Evolutionary conservation across 2,329 filamentous ascomycete genomes (phyloP).

Genomic region (Aspergillus clavatus): DNA sequence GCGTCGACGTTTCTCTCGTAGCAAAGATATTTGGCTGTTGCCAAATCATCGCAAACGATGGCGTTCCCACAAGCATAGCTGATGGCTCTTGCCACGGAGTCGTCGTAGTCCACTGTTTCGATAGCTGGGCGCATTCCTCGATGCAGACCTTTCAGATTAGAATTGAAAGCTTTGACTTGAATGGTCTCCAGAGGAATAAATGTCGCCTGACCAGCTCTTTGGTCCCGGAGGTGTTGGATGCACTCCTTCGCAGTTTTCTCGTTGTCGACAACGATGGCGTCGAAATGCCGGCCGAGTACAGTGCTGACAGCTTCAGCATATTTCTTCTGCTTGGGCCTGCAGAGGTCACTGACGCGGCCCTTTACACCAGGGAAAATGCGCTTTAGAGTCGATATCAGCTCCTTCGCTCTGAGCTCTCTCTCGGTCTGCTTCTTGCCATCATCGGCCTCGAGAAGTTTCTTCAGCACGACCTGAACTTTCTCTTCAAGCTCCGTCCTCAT

Average conservation of each 20-base stretch:
- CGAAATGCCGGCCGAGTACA: slow-evolving; percentile 86
- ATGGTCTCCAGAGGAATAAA: slow-evolving; percentile 98
- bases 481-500: slow-evolving; percentile 85
- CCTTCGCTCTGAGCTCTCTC: slow-evolving; percentile 71
- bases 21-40: slow-evolving; percentile 82
- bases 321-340: slow-evolving; percentile 95
- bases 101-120: slow-evolving; percentile 92
- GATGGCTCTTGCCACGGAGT: slow-evolving; percentile 82
- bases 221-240: slow-evolving; percentile 88
- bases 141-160: slow-evolving; percentile 82
- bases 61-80: slow-evolving; percentile 92
- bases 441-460: slow-evolving; percentile 78
- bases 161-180: slow-evolving; percentile 86
- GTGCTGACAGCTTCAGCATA: slow-evolving; percentile 90
- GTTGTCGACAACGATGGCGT: slow-evolving; percentile 90
- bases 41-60: slow-evolving; percentile 84
- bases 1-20: slow-evolving; percentile 81
- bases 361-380: slow-evolving; percentile 88
- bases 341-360: slow-evolving; percentile 83
- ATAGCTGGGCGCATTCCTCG: slow-evolving; percentile 83
- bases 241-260: slow-evolving; percentile 93
- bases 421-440: slow-evolving; percentile 81
- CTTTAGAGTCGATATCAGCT: slow-evolving; percentile 80
- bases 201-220: slow-evolving; percentile 79
- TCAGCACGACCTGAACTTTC: slow-evolving; percentile 75